Base-by-base conservation (phyloP, 768 basidiomycete species). In the Gloeophyllum trabeum region DNA sequence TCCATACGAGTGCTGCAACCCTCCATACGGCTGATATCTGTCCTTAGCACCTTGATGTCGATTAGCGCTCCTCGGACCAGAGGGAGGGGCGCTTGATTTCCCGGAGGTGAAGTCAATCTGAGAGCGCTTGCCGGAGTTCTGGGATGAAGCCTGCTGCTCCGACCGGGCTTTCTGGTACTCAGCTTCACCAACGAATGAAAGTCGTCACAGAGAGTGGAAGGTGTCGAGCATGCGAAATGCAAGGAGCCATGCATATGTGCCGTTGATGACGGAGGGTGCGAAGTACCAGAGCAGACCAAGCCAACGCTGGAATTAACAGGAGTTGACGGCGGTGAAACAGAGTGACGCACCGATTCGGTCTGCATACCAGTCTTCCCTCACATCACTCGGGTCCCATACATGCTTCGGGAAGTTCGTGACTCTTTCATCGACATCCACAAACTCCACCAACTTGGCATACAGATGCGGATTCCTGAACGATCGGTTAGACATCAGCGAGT, bases 401-500 rank as follows among this genome's bases (percentile, higher is more conserved):
- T 67, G 64, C 14, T 64, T 43, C 6, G 86, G 81, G 53, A 93
- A 92, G 48, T 89, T 87, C 2, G 82, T 84, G n/a, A 76, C 65
- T 13, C 81, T 75, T 58, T 98, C 94, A 53, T 94, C 81, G 13
- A 93, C 83, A 44, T 85, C 83, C 13, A 96, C 80, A 56, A 93
- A 96, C 54, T 96, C 89, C 47, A 99, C 93, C 2, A 99, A 76
- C 52, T 91, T 91, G 10, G 87, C 70, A 60, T 94, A 96, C n/a
- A 98, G 75, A 54, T 96, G 89, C 0, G 94, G 94, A 54, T 99
- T 99, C 21, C 91, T 79, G 62, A 98, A 99, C 3, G 90, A 81
- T 35, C 89, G 81, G 50, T 86, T 89, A 5, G 81, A 76, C 80
- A 97, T 89, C 32, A 99, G 73, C 1, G 88, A 88, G 59, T 96